Percentiles rank a stretch among this genome's conserved stretches.
Conservation (phyloP, 768 basidiomycete genomes). For the Kwoniella mangroviensis region DNA sequence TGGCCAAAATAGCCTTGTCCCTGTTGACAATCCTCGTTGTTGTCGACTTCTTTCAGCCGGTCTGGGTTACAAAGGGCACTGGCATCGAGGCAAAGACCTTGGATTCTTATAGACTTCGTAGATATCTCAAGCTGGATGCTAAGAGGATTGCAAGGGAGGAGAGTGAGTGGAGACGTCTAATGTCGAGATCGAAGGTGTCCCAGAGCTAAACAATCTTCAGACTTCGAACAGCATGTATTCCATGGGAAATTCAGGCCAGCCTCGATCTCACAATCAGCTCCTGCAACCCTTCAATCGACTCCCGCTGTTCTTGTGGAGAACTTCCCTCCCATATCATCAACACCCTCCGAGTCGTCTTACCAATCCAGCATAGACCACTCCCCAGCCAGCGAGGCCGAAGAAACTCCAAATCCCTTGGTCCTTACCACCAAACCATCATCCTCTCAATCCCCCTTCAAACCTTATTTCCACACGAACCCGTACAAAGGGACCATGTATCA, state of each 20-base stretch:
- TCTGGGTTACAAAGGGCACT: background rate
- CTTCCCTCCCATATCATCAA: background rate
- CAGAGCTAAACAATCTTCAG: background rate
- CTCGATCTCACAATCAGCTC: too few relatives aligned
- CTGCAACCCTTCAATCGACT: background rate
- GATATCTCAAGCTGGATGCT: background rate
- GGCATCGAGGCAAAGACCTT: background rate
- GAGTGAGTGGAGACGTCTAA: background rate
- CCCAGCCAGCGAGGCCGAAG: background rate
- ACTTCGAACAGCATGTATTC: background rate
- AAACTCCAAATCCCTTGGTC: background rate
- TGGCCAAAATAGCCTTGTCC: background rate
- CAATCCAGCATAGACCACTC: background rate
- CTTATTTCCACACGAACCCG: background rate
- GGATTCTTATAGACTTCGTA: background rate
- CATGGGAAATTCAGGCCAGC: background rate
- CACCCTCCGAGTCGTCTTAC: background rate
- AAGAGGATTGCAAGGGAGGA: background rate
- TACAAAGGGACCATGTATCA: conserved; percentile 12
- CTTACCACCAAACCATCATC: conserved; percentile 6
- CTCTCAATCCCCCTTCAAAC: background rate
- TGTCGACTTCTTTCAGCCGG: conserved; percentile 6
- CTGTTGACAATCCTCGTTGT: conserved; percentile 1
- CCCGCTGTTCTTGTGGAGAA: too few relatives aligned
- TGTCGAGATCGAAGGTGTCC: background rate